Evolutionary conservation across 2,329 filamentous ascomycete species (phyloP), one percentile per base, ranked within the genome.

Genomic region (Colletotrichum tabaci): DNA sequence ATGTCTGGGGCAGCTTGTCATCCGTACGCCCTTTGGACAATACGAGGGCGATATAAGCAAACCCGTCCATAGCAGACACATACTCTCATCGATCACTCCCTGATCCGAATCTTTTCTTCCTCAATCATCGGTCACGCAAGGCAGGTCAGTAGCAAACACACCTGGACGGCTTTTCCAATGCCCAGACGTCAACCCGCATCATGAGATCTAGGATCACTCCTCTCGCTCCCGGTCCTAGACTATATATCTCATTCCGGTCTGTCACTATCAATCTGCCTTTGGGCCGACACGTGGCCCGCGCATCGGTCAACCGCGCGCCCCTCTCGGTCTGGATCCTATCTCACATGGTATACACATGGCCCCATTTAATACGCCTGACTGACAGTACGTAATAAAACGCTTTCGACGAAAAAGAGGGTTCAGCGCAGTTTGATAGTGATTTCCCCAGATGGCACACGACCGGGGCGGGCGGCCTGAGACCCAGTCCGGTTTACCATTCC

Each of bases 301-400:
- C 30, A 55, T 38, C 55, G 47, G 50, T 40, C 53, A 50, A 4
- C n/a, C 15, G 62, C 18, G 46, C 49, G 26, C 49, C 64, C 58
- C 64, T 71, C 68, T 71, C 68, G 68, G 68, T 38, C 64, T 67
- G 64, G 64, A 52, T 71, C 68, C 68, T 71, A 71, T 71, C 68
- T 67, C 15, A 26, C 26, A 4, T 26, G 4, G 26, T 4, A 26
- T 1, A 26, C 15, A 16, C 30, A 23, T 16, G 44, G 64, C 61
- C 64, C 64, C 68, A 67, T 55, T n/a, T 15, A 61, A 50, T 50
- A 44, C 63, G 23, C 50, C 56, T 30, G 23, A 57, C 56, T 30
- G 23, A 61, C 55, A 67, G 67, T 71, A 71, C 67, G 68, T 71
- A 67, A 71, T 71, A 67, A 63, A 47, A 52, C 67, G 30, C 62